phyloP scores from a whole-genome alignment of 2,329 filamentous ascomycete genomes.

The Penicillium sp. region DNA sequence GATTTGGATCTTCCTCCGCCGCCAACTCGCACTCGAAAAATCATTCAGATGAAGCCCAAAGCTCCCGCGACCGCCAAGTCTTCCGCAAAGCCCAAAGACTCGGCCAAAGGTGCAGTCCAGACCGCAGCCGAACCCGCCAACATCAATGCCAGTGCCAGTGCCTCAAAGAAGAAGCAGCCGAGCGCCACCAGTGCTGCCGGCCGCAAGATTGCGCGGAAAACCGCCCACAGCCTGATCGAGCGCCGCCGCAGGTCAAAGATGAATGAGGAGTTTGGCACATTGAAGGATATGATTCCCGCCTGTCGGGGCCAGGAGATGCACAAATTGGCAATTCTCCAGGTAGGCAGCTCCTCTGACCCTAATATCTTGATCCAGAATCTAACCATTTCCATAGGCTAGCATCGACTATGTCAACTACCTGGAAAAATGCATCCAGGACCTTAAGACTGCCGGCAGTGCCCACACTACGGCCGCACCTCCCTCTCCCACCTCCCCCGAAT shows the following conservation, averaged over 20 bases:
- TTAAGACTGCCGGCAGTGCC: conserved; percentile 60
- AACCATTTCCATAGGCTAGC: conserved; percentile 65
- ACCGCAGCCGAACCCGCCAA: conserved; percentile 15
- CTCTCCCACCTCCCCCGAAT: conserved; percentile 40
- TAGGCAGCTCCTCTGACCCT: conserved; percentile 42
- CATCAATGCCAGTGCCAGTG: conserved; percentile 36
- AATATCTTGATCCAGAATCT: neutral
- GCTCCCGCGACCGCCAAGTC: conserved; percentile 45
- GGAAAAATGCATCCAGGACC: conserved; percentile 79
- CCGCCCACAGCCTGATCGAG: conserved; percentile 94
- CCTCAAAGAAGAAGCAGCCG: conserved; percentile 74
- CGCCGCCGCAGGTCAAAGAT: conserved; percentile 88
- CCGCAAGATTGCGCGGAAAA: conserved; percentile 94
- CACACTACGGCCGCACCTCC: conserved; percentile 29
- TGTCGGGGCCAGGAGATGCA: conserved; percentile 96
- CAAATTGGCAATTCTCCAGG: conserved; percentile 92
- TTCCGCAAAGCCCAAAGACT: conserved; percentile 35
- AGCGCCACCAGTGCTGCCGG: conserved; percentile 78
- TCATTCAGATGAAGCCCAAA: conserved; percentile 93
- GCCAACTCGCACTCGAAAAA: conserved; percentile 88
- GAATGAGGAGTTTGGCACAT: conserved; percentile 94
- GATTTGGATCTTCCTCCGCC: conserved; percentile 83
- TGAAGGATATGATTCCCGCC: conserved; percentile 94
- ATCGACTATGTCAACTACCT: conserved; percentile 97
- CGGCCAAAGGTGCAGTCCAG: conserved; percentile 19